Percentiles rank a stretch among this genome's conserved stretches.
Evolutionary conservation across 805 yeast genomes (phyloP).

Genomic region (Yarrowia sp.): DNA sequence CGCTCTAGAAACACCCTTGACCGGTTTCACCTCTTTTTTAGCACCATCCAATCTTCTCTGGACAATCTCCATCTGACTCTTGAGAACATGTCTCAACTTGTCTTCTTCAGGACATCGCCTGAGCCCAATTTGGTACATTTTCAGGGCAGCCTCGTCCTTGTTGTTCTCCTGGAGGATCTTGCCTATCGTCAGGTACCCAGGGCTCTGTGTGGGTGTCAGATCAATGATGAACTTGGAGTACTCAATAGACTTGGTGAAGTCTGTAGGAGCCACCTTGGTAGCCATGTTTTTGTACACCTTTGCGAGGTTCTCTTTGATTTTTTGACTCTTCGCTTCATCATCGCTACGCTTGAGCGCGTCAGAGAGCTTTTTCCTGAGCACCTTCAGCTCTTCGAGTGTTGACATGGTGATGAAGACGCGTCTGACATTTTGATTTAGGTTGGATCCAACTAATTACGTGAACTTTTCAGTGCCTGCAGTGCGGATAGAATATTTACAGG

Average conservation of each 20-base stretch:
- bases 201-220: conserved; percentile 6
- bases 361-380: conserved; percentile 12
- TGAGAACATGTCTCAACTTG: conserved; percentile 1
- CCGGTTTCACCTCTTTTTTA: neutral
- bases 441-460: too few relatives aligned
- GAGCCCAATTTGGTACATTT: conserved; percentile 28
- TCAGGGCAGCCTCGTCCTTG: conserved; percentile 33
- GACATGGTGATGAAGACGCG: conserved; percentile 29
- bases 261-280: conserved; percentile 5
- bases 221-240: conserved; percentile 24
- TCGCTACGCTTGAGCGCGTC: conserved; percentile 19
- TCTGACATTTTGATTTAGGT: neutral
- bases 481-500: too few relatives aligned
- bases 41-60: neutral
- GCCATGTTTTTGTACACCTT: conserved; percentile 28
- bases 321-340: neutral
- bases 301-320: conserved; percentile 24
- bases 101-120: conserved; percentile 8
- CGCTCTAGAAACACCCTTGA: neutral
- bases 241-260: conserved; percentile 27
- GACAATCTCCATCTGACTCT: conserved; percentile 4
- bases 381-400: conserved; percentile 27
- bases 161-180: conserved; percentile 25
- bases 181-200: conserved; percentile 29
- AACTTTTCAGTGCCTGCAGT: too few relatives aligned